Conservation (phyloP, 768 basidiomycete species). For the Rubroboletus pulcherrimus region DNA sequence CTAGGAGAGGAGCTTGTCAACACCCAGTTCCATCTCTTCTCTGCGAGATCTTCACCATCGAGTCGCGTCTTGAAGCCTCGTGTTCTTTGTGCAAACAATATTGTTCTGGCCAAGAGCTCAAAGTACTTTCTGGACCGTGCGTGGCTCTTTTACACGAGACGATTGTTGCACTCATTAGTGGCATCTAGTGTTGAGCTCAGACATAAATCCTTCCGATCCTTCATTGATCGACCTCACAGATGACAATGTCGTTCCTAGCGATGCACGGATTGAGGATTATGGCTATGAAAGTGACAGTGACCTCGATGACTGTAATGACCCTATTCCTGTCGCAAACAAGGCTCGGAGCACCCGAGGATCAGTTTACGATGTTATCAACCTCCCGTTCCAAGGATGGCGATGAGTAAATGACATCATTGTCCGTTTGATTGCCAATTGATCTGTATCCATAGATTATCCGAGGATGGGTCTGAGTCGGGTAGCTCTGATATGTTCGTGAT, state of each 20-base stretch:
- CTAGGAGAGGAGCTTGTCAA: conserved; percentile 9
- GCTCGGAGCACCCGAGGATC: not conserved
- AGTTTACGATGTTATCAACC: not conserved
- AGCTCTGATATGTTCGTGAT: conserved; percentile 18
- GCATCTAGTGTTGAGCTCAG: not conserved
- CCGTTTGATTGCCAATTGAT: not conserved
- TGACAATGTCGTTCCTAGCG: conserved; percentile 7
- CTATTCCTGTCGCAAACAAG: not conserved
- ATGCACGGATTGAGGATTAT: conserved; percentile 19
- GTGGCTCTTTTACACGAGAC: not conserved
- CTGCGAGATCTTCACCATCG: conserved; percentile 11
- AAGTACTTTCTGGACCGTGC: conserved; percentile 28
- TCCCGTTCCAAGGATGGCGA: conserved; percentile 1
- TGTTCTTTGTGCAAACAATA: conserved; percentile 27
- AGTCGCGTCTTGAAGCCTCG: conserved; percentile 18
- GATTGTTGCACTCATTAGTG: not conserved
- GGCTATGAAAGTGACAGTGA: conserved; percentile 36
- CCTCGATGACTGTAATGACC: conserved; percentile 27
- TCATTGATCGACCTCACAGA: conserved; percentile 14
- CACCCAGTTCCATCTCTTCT: conserved; percentile 32
- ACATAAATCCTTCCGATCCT: conserved; percentile 6
- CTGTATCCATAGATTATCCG: conserved; percentile 3
- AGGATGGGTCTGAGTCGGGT: conserved; percentile 14
- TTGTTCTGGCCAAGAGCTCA: conserved; percentile 22
- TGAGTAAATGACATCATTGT: not conserved